Base-by-base conservation (phyloP, 164 flowering plant species). In the Protea cynaroides region DNA sequence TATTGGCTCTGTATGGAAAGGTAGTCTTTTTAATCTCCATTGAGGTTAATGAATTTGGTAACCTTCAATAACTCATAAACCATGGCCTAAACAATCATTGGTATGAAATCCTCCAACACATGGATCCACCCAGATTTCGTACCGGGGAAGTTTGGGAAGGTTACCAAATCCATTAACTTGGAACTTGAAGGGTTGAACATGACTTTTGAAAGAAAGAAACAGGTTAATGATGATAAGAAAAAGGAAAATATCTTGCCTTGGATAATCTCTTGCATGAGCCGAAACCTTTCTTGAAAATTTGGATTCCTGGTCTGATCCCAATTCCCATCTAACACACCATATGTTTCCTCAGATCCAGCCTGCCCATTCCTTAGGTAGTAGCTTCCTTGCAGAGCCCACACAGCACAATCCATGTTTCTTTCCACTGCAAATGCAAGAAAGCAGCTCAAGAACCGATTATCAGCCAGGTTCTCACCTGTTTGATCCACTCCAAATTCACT, bases 401-500 rank as follows among this genome's bases (percentile, higher is more conserved):
- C 21, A 1, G 79, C 85, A 83, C 84, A 85, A 38, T 83, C 87
- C 65, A 83, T 59, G 66, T 85, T 85, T 18, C 19, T 56, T 37
- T 72, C 80, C 1, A 76, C 78, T 0, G 61, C 64, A 23, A 59
- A 56, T 0, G 71, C 79, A 51, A 72, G 44, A 50, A 85, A 70
- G 73, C 89, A 85, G 46, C 68, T 69, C 47, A 85, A 66, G 72
- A 66, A 85, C 36, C 72, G 47, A 57, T 78, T 75, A 36, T 85
- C 87, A 2, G 68, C 70, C 25, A 53, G 36, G 43, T 68, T 77
- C 11, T 25, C 58, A 0, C 81, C 83, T 58, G 74, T 68, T 49
- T 76, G 78, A 51, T 83, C 75, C 13, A 77, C 69, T 4, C 87
- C 90, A 61, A 83, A 85, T 58, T 85, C 90, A 58, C 85, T 77